These are phyloP conservation scores for Arabidopsis lyrata DNA, from an alignment of 441 rosid genomes.

Conservation along the genomic window DNA sequence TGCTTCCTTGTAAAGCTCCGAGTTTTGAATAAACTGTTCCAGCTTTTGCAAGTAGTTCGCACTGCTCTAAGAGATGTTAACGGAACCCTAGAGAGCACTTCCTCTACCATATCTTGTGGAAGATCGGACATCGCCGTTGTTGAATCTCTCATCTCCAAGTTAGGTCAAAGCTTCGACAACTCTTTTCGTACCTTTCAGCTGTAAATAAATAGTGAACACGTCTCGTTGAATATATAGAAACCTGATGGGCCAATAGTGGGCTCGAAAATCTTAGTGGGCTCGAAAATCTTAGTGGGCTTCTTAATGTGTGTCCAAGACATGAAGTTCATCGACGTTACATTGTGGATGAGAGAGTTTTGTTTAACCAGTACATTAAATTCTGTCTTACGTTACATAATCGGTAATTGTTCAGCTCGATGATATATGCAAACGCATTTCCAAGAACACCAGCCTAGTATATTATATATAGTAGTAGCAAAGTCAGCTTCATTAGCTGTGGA, in stretches of 20 bases:
- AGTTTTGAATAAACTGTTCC: not conserved
- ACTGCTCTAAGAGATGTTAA: not conserved
- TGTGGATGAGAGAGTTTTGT: too few relatives aligned
- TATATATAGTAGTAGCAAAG: too few relatives aligned
- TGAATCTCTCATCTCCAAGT: constrained; percentile 1
- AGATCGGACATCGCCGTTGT: constrained; percentile 1
- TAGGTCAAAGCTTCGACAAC: not conserved
- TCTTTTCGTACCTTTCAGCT: not conserved
- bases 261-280: not conserved
- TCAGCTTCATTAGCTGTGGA: too few relatives aligned
- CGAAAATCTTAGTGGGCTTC: not conserved
- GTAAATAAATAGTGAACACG: not conserved
- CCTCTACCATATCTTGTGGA: not conserved
- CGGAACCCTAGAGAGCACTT: not conserved
- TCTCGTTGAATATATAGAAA: not conserved
- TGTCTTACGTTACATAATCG: too few relatives aligned
- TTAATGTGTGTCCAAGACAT: not conserved
- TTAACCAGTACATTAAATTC: too few relatives aligned
- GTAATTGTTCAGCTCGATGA: too few relatives aligned
- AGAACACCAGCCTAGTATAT: too few relatives aligned
- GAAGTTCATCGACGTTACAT: too few relatives aligned
- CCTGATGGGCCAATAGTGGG: not conserved
- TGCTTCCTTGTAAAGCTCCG: not conserved
- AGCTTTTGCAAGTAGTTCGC: not conserved
- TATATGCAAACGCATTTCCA: too few relatives aligned